Percentiles rank a stretch among this genome's conserved stretches.
These are phyloP conservation scores for Lipomyces lipofer DNA, from an alignment of 805 yeast species.

Conservation along the genomic window DNA sequence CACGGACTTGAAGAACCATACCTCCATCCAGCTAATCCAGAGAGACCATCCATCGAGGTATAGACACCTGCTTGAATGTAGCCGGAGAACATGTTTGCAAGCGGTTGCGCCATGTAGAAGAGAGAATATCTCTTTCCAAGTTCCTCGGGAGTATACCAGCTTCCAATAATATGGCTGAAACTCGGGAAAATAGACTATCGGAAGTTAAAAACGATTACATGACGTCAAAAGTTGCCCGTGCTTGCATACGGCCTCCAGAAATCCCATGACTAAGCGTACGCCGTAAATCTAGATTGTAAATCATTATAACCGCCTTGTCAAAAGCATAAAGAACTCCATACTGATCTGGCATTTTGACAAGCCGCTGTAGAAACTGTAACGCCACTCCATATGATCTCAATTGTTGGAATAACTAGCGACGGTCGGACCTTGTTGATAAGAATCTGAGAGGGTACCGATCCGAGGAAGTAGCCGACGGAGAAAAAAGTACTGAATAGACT, in stretches of 20 bases:
- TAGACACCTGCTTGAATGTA: slow-evolving; percentile 50
- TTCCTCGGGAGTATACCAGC: slow-evolving; percentile 24
- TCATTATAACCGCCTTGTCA: no score
- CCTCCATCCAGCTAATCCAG: slow-evolving; percentile 43
- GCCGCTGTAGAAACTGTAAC: slow-evolving; percentile 33
- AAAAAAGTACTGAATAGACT: slow-evolving; percentile 56
- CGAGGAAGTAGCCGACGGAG: slow-evolving; percentile 55
- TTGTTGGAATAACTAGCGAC: slow-evolving; percentile 34
- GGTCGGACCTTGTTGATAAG: slow-evolving; percentile 36
- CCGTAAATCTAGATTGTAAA: slow-evolving; percentile 36
- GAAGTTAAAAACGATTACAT: background rate
- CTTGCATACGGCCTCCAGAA: slow-evolving; percentile 34
- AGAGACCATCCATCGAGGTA: slow-evolving; percentile 27
- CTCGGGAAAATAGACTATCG: slow-evolving; percentile 13
- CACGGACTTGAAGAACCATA: no score
- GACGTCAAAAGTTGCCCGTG: no score
- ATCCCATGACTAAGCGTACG: slow-evolving; percentile 37
- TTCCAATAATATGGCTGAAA: slow-evolving; percentile 16
- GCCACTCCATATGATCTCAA: slow-evolving; percentile 33
- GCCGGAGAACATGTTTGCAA: slow-evolving; percentile 41
- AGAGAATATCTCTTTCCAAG: slow-evolving; percentile 20
- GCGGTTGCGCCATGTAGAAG: slow-evolving; percentile 15
- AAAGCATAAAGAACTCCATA: no score
- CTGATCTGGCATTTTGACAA: slow-evolving; percentile 33
- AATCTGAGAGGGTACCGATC: slow-evolving; percentile 40